Conservation (phyloP, 352 stramenopile genomes). For the Pseudoperonospora humuli region DNA sequence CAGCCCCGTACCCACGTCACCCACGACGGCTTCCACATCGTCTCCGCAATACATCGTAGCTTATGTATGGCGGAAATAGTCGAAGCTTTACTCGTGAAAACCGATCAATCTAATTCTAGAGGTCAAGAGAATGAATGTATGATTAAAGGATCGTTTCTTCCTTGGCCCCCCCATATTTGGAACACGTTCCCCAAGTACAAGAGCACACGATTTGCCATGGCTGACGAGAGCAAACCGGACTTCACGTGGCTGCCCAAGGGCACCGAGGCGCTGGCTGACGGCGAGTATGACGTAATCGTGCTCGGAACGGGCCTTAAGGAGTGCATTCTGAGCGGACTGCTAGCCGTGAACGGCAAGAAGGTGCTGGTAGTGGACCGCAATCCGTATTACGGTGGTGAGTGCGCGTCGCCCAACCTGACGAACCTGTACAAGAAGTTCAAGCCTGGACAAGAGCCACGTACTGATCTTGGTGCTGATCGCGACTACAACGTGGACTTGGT, state of each 20-base stretch:
- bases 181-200: constrained; percentile 7
- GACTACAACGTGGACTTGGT: constrained; percentile 99
- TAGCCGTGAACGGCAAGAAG: constrained; percentile 92
- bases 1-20: constrained; percentile 86
- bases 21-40: constrained; percentile 93
- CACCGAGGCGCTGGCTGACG: constrained; percentile 94
- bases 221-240: constrained; percentile 63
- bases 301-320: constrained; percentile 99
- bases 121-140: too few species aligned
- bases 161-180: too few species aligned
- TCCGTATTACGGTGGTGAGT: constrained; percentile 97
- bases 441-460: constrained; percentile 46
- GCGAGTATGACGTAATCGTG: constrained; percentile 99
- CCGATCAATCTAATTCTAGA: too few species aligned
- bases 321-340: constrained; percentile 96
- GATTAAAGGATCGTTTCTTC: too few species aligned
- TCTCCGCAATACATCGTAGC: constrained; percentile 92
- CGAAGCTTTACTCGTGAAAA: too few species aligned
- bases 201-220: constrained; percentile 22
- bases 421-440: constrained; percentile 97
- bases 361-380: constrained; percentile 98
- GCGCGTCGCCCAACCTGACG: constrained; percentile 96
- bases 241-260: constrained; percentile 94
- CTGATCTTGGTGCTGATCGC: constrained; percentile 91
- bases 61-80: too few species aligned